Evolutionary conservation across 805 yeast species (phyloP).

Genomic region (Lachancea sp.): DNA sequence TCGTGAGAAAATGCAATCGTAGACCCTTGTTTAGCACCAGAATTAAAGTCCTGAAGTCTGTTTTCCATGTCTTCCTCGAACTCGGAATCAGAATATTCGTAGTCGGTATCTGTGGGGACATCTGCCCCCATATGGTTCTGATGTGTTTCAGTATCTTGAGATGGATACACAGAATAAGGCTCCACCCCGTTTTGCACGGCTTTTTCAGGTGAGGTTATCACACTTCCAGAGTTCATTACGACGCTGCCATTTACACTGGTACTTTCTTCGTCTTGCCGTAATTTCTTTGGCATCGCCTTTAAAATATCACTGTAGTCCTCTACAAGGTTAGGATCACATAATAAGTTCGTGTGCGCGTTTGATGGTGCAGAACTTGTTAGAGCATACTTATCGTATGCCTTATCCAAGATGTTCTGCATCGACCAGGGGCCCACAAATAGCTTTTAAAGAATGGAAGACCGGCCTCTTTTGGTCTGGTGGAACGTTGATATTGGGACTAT

Average conservation of each 20-base stretch:
- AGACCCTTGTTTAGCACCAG: constrained; percentile 3
- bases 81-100: constrained; percentile 33
- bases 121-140: constrained; percentile 2
- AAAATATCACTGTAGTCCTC: constrained; percentile 28
- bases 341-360: constrained; percentile 12
- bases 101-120: constrained; percentile 12
- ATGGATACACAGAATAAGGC: background rate
- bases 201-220: background rate
- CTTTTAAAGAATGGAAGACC: background rate
- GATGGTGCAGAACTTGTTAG: constrained; percentile 4
- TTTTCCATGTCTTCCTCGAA: constrained; percentile 33
- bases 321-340: constrained; percentile 28
- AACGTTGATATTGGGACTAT: background rate
- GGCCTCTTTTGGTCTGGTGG: background rate
- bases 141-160: background rate
- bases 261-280: constrained; percentile 13
- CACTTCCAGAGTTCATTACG: constrained; percentile 18
- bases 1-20: background rate
- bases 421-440: background rate
- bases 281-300: constrained; percentile 13
- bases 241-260: constrained; percentile 27
- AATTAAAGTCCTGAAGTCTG: constrained; percentile 18
- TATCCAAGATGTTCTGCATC: constrained; percentile 10
- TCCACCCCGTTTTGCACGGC: background rate
- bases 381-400: constrained; percentile 11